Evolutionary conservation across 768 basidiomycete genomes (phyloP).

Genomic region (Mycena rosella): DNA sequence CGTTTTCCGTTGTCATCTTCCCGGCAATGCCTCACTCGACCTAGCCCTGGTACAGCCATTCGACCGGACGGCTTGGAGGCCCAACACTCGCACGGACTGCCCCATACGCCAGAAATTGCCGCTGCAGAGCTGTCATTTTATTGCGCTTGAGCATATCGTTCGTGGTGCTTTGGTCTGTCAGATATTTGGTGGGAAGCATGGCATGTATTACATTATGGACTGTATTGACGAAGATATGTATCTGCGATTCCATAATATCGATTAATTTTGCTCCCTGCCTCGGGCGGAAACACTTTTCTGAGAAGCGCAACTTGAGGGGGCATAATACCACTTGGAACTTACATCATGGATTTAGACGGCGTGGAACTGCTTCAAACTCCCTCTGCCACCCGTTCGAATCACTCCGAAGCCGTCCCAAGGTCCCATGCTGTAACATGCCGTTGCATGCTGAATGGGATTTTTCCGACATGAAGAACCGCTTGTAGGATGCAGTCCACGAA

Average conservation of each 20-base stretch:
- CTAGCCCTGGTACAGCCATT: constrained; percentile 9
- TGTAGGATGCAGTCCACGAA: constrained; percentile 30
- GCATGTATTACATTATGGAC: constrained; percentile 2
- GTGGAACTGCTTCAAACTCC: too few species aligned
- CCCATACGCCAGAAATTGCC: background rate
- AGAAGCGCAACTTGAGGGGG: too few species aligned
- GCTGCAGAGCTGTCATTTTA: background rate
- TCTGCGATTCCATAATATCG: background rate
- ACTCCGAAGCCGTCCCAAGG: too few species aligned
- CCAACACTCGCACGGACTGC: background rate
- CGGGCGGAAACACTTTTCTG: too few species aligned
- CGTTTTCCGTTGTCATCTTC: constrained; percentile 6
- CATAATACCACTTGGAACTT: too few species aligned
- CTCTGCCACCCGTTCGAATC: too few species aligned
- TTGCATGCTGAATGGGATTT: too few species aligned
- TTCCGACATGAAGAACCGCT: constrained; percentile 1
- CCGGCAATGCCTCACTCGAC: background rate
- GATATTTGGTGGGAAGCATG: constrained; percentile 1
- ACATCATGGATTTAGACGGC: too few species aligned
- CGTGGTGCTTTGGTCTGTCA: background rate
- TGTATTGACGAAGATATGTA: constrained; percentile 8
- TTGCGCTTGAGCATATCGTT: constrained; percentile 1
- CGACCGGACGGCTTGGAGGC: background rate
- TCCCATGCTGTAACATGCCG: too few species aligned
- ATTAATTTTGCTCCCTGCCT: too few species aligned